Percentiles rank a stretch among this genome's conserved stretches.
These are phyloP conservation scores for Hygrophila difformis DNA, from an alignment of 257 asterid species.

Conservation along the genomic window DNA sequence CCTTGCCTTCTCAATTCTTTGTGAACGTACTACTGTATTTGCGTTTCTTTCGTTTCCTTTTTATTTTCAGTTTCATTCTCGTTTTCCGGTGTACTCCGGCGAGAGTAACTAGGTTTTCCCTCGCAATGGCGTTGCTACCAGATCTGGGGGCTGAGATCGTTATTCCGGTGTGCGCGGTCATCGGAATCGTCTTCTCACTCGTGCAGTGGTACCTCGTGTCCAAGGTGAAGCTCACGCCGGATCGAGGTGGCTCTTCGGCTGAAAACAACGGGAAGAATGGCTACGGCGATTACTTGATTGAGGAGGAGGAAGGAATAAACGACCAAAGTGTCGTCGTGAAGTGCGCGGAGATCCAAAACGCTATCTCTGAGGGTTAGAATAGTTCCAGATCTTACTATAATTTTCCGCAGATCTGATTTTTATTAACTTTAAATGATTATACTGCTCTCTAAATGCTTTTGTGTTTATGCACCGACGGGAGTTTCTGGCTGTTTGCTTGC, in stretches of 20 bases:
- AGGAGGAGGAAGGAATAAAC: constrained; percentile 76
- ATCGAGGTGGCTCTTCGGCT: constrained; percentile 21
- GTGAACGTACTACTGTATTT: not conserved
- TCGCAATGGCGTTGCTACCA: constrained; percentile 34
- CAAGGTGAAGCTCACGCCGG: constrained; percentile 28
- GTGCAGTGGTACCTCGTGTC: constrained; percentile 41
- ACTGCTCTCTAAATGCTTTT: not conserved
- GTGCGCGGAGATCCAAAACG: constrained; percentile 82
- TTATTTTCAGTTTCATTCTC: not conserved
- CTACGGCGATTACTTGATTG: constrained; percentile 52
- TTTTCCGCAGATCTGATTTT: constrained; percentile 24
- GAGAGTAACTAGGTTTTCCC: constrained; percentile 10
- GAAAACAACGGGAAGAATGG: constrained; percentile 46
- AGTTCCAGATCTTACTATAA: constrained; percentile 18
- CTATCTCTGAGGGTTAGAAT: constrained; percentile 69
- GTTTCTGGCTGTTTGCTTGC: not conserved
- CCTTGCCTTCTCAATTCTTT: not conserved
- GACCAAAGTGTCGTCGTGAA: constrained; percentile 58
- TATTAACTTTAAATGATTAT: constrained; percentile 7
- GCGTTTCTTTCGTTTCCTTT: not conserved
- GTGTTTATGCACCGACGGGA: not conserved
- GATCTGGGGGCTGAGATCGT: constrained; percentile 49
- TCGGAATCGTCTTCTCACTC: constrained; percentile 48
- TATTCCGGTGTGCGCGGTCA: constrained; percentile 51
- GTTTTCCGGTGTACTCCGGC: constrained; percentile 7